Conservation (phyloP, 768 basidiomycete species). For the Hemileccinum impolitum region DNA sequence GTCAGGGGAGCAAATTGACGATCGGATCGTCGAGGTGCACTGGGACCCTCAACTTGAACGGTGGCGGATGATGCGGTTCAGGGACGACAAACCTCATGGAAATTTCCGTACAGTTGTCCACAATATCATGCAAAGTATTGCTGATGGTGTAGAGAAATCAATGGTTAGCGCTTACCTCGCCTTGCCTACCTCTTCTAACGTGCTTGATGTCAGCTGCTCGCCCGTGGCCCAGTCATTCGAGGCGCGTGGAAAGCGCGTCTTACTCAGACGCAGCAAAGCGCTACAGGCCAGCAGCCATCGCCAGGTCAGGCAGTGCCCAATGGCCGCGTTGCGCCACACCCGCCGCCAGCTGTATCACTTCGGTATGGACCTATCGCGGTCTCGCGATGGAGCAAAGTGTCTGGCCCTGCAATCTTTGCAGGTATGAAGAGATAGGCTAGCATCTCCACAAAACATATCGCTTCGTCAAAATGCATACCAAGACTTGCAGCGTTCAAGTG, state of each 20-base stretch:
- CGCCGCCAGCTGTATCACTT: slow-evolving; percentile 17
- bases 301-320: slow-evolving; percentile 19
- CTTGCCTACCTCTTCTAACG: slow-evolving; percentile 9
- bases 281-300: slow-evolving; percentile 20
- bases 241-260: slow-evolving; percentile 72
- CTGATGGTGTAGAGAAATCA: slow-evolving; percentile 90
- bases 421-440: slow-evolving; percentile 62
- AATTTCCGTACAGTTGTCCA: slow-evolving; percentile 85
- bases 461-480: slow-evolving; percentile 5
- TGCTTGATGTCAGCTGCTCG: slow-evolving; percentile 54
- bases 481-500: slow-evolving; percentile 4
- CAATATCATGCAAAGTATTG: slow-evolving; percentile 86
- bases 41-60: slow-evolving; percentile 68
- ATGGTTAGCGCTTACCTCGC: slow-evolving; percentile 48
- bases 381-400: slow-evolving; percentile 72
- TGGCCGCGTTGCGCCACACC: slow-evolving; percentile 20
- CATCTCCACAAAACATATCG: background rate
- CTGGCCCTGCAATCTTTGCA: slow-evolving; percentile 56
- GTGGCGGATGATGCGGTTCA: slow-evolving; percentile 92
- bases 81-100: slow-evolving; percentile 91
- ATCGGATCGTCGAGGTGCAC: slow-evolving; percentile 90
- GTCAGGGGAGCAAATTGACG: slow-evolving; percentile 84
- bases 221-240: slow-evolving; percentile 59
- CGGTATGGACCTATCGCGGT: slow-evolving; percentile 63
- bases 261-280: slow-evolving; percentile 34